Evolutionary conservation across 306 rosid genomes (phyloP).

Genomic region (Myrica gale): DNA sequence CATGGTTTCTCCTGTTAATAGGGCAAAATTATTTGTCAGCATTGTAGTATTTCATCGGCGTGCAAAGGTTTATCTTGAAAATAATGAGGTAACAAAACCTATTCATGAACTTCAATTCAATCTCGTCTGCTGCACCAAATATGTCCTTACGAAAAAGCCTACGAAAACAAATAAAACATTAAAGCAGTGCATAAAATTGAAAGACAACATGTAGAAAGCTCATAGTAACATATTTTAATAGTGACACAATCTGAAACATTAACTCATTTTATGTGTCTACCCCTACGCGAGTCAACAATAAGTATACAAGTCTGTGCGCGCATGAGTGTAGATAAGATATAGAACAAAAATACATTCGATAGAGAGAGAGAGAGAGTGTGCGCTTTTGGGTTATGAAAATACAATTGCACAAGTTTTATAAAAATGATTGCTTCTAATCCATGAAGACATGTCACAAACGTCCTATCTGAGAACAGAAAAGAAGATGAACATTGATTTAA

Average conservation of each 20-base stretch:
- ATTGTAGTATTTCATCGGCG: constrained; percentile 11
- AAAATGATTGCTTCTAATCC: neutral
- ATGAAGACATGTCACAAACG: neutral
- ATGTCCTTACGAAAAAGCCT: constrained; percentile 89
- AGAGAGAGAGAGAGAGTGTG: neutral
- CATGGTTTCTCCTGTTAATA: constrained; percentile 74
- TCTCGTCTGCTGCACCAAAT: constrained; percentile 91
- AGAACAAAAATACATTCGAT: no score
- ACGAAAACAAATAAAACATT: constrained; percentile 24
- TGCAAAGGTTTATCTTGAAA: constrained; percentile 18
- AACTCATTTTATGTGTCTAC: neutral
- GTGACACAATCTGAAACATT: neutral
- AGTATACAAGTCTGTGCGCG: no score
- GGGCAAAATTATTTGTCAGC: constrained; percentile 15
- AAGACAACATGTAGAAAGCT: neutral
- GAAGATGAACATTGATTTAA: neutral
- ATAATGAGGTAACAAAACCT: constrained; percentile 48
- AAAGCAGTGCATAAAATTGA: constrained; percentile 7
- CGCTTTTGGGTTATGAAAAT: neutral
- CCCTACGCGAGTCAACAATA: neutral
- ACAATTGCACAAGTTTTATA: neutral
- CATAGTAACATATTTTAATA: neutral
- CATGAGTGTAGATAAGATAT: no score
- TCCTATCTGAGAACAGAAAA: neutral
- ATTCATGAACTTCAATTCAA: constrained; percentile 93